Evolutionary conservation across 352 stramenopile genomes (phyloP), one percentile per base, ranked within the genome.

Genomic region (Aphanomyces euteiches): DNA sequence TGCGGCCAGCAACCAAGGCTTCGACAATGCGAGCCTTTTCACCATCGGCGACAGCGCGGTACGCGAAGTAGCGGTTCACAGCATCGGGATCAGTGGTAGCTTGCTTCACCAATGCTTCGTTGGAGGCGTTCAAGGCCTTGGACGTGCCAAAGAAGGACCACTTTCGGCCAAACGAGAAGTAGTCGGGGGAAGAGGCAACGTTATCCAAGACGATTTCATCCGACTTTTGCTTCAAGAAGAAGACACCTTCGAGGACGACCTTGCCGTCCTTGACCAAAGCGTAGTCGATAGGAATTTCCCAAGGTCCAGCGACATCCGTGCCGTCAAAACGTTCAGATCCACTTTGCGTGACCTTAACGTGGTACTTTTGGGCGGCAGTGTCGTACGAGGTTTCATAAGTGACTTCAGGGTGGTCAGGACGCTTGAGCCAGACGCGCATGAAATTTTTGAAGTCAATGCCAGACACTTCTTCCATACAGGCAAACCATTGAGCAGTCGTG

Each of bases 101-200:
- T 75, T 90, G 84, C 77, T 87, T 88, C 10, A 77, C 84, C 17
- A 90, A 77, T 12, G 73, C 77, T 7, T 78, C 69, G 36, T 76
- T 72, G 19, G 79, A 81, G 21, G 80, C 63, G 69, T 84, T 88
- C 43, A 78, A 76, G 56, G 83, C 78, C 78, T 90, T 90, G 60
- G 77, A 81, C 72, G 84, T 91, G 59, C 84, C 84, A 45, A 91
- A 91, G 75, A 91, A 91, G 36, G 82, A 90, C 82, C 82, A 91
- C n/a, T 81, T 77, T 59, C 84, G 82, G 41, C 78, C 84, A 72
- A 91, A 89, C 47, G 84, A 91, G 54, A 91, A 73, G 67, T 87
- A 90, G 65, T 90, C 82, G 7, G 82, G 83, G 59, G 86, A 78
- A 40, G 81, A 75, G 15, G 56, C 21, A 4, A 90, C 79, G 66